Evolutionary conservation across 2,329 filamentous ascomycete species (phyloP).

Genomic region (Microsporum audouinii): DNA sequence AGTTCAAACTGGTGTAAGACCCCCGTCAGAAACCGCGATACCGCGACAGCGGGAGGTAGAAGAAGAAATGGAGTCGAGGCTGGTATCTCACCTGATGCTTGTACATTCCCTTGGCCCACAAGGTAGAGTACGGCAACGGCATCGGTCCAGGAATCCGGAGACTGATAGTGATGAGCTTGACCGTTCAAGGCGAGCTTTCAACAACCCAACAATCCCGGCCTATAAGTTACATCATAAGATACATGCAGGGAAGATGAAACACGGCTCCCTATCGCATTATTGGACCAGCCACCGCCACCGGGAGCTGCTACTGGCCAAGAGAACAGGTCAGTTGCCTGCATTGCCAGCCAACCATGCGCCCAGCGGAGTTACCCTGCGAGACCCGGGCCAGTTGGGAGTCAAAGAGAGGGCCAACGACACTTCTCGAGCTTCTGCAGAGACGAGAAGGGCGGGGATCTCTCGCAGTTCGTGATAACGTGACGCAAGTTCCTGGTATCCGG

Average conservation of each 20-base stretch:
- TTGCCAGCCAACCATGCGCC: slow-evolving; percentile 1
- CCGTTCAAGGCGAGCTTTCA: background rate
- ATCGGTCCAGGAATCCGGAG: background rate
- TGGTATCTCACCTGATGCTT: no score
- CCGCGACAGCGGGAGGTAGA: no score
- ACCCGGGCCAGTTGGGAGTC: background rate
- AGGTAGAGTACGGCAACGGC: background rate
- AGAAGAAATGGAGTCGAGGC: no score
- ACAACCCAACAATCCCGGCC: background rate
- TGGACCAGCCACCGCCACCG: slow-evolving; percentile 4
- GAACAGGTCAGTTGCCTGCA: background rate
- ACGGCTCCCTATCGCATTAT: background rate
- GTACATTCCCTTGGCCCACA: background rate
- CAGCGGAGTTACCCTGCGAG: background rate
- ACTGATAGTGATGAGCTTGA: background rate
- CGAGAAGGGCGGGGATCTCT: slow-evolving; percentile 1
- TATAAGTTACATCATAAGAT: background rate
- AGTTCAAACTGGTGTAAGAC: no score
- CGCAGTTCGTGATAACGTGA: slow-evolving; percentile 4
- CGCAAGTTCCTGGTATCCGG: background rate
- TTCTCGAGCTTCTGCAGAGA: background rate
- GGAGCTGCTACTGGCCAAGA: background rate
- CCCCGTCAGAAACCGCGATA: no score
- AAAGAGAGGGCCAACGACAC: background rate
- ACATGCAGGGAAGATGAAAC: background rate